Percentiles rank a stretch among this genome's conserved stretches.
Evolutionary conservation across 2,329 filamentous ascomycete genomes (phyloP).

Genomic region (Botrytis sinoallii): DNA sequence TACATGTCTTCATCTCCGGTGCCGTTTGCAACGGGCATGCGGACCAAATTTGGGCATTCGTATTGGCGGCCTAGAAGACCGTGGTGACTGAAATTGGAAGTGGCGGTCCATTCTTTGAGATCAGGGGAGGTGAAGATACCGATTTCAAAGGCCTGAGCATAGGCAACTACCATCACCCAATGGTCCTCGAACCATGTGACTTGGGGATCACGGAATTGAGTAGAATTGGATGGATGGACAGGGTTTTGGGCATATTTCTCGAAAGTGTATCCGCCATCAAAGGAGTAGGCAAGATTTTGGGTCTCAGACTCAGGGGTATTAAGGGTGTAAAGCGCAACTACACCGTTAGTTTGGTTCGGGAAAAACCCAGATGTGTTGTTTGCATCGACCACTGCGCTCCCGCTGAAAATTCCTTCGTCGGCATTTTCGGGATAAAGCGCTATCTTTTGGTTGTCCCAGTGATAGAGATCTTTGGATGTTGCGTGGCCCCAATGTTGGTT

Average conservation of each 20-base stretch:
- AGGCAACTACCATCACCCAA: constrained; percentile 59
- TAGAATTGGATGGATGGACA: constrained; percentile 48
- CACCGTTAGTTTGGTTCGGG: constrained; percentile 55
- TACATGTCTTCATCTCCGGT: constrained; percentile 37
- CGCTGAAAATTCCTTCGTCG: constrained; percentile 49
- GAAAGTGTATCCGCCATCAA: constrained; percentile 61
- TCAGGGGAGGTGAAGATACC: constrained; percentile 61
- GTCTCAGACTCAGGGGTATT: constrained; percentile 44
- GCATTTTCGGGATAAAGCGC: constrained; percentile 49
- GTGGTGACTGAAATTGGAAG: constrained; percentile 57
- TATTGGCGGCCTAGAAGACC: constrained; percentile 42
- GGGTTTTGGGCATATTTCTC: constrained; percentile 58
- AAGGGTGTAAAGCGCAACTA: constrained; percentile 57
- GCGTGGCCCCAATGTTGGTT: constrained; percentile 68
- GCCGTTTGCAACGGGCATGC: constrained; percentile 46
- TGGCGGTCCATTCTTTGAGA: constrained; percentile 55
- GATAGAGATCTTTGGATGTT: constrained; percentile 58
- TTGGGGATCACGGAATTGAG: constrained; percentile 63
- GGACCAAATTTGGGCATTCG: constrained; percentile 61
- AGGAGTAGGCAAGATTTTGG: constrained; percentile 60
- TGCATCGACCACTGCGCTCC: constrained; percentile 49
- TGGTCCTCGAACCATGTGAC: constrained; percentile 55
- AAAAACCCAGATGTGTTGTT: constrained; percentile 66
- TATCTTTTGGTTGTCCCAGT: constrained; percentile 63
- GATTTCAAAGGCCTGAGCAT: constrained; percentile 53